A percentile compares a stretch with the other conserved stretches of the same genome.
phyloP scores from a whole-genome alignment of 2,329 filamentous ascomycete species.

The Fusarium anguioides region DNA sequence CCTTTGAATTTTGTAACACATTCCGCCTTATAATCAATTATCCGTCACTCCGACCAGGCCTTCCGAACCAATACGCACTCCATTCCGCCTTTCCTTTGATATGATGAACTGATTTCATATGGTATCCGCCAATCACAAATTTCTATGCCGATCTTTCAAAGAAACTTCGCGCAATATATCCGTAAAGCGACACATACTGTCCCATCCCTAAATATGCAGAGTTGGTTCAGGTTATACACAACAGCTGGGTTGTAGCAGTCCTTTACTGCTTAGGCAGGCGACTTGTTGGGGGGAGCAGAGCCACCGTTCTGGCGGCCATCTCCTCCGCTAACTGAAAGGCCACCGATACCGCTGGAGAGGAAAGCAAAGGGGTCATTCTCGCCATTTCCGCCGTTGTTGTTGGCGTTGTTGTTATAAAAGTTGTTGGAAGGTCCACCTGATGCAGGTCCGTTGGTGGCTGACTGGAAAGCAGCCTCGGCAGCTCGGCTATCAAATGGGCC shows the following conservation, averaged over 20 bases:
- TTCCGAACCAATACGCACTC: conserved; percentile 52
- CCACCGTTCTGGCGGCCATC: conserved; percentile 73
- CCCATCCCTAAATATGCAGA: conserved; percentile 32
- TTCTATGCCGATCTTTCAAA: conserved; percentile 60
- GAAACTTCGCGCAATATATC: conserved; percentile 46
- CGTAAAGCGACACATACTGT: conserved; percentile 42
- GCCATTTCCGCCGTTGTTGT: conserved; percentile 70
- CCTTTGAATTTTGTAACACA: conserved; percentile 50
- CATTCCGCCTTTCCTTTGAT: conserved; percentile 52
- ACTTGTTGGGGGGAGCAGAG: conserved; percentile 67
- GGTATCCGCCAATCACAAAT: conserved; percentile 58
- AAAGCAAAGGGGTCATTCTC: conserved; percentile 85
- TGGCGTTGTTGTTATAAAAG: conserved; percentile 67
- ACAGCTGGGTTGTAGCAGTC: conserved; percentile 38
- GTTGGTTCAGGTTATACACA: conserved; percentile 46
- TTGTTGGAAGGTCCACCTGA: conserved; percentile 76
- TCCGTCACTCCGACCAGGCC: conserved; percentile 55
- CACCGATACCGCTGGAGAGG: conserved; percentile 77
- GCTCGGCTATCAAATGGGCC: conserved; percentile 93
- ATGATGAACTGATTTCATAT: conserved; percentile 56
- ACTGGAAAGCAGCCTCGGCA: conserved; percentile 93
- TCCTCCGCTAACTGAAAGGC: conserved; percentile 75
- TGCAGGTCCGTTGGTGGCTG: conserved; percentile 82
- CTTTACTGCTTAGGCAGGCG: conserved; percentile 61
- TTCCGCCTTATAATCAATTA: conserved; percentile 51